Evolutionary conservation across 2,329 filamentous ascomycete species (phyloP), one percentile per base, ranked within the genome.

Genomic region (Gliomastix tumulicola): DNA sequence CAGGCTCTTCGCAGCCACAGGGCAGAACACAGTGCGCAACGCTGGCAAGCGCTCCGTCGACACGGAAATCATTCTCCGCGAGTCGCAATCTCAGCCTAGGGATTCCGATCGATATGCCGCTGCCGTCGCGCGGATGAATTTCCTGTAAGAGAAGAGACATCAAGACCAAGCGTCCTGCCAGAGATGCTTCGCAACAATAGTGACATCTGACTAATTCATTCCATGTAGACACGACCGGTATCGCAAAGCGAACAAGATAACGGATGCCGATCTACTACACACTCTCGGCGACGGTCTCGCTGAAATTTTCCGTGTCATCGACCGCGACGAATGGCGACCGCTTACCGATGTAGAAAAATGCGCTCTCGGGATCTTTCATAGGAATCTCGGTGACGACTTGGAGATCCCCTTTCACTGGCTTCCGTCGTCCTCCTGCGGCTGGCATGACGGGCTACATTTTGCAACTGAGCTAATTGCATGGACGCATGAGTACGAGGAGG

Each of bases 71-170:
- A 53, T 77, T 3, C 52, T 77, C 5, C 49, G 54, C 5, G 73
- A 77, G 44, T 63, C 74, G 36, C 52, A 66, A 9, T 51, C 57
- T 12, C 57, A 69, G 37, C 49, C 59, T 6, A 65, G 67, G 0
- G 50, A 58, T 12, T 68, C 66, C 1, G 50, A 56, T 4, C 63
- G 74, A 4, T 55, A 60, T 6, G 55, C 60, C 4, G 59, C 68
- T n/a, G 74, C 72, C 4, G 65, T 83, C 32, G 71, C 76, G 5
- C 70, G 79, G 22, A 76, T 81, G 61, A 82, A 82, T 50, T 82
- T 69, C 48, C 59, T 84, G 4, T 28, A 28, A n/a, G 25, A n/a
- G 10, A 16, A 6, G 10, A 5, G 13, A n/a, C 13, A 28, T n/a
- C 10, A n/a, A n/a, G n/a, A n/a, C n/a, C n/a, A n/a, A n/a, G n/a